Base-by-base conservation (phyloP, 1,139 yeast genomes). In the Yarrowia galli region DNA sequence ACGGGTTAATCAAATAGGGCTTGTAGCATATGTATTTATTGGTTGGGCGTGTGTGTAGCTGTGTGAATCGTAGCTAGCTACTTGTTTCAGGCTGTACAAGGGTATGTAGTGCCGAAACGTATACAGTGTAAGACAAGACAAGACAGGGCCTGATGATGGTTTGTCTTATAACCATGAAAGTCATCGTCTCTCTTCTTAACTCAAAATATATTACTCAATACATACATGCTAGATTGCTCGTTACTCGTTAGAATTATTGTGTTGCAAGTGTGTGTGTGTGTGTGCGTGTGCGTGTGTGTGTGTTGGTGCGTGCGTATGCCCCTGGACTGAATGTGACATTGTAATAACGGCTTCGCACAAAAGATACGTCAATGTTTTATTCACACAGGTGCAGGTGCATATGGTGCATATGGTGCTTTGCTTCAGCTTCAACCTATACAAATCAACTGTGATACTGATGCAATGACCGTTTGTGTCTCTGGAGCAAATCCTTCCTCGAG, bases 401-500 rank as follows among this genome's bases (percentile, higher is more conserved):
- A 8, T 35, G 36, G 10, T 35, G 36, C 36, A n/a, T n/a, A n/a
- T n/a, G n/a, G n/a, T n/a, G n/a, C n/a, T n/a, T n/a, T 2, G 36
- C 3, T 13, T 4, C 16, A 22, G 2, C 38, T 12, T n/a, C 16
- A 35, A 25, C 32, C 32, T 28, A 28, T 28, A 6, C 32, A 28
- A 28, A 23, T 15, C 18, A 51, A 12, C 56, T 51, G 23, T 53
- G 60, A 12, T 42, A 58, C 51, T 58, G 66, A 36, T 61, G 66
- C 56, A 61, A 28, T 3, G 56, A 46, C 45, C 56, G 49, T 38
- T 48, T 61, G n/a, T 61, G 66, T 38, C 66, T 22, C 49, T 61
- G 66, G 45, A 61, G 36, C 66, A 61, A 8, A n/a, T 61, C 66
- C 45, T 61, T 61, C 28, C 66, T 35, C 22, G 66, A 46, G 46